Evolutionary conservation across 2,329 filamentous ascomycete species (phyloP).

Genomic region (Aspergillus eucalypticola): DNA sequence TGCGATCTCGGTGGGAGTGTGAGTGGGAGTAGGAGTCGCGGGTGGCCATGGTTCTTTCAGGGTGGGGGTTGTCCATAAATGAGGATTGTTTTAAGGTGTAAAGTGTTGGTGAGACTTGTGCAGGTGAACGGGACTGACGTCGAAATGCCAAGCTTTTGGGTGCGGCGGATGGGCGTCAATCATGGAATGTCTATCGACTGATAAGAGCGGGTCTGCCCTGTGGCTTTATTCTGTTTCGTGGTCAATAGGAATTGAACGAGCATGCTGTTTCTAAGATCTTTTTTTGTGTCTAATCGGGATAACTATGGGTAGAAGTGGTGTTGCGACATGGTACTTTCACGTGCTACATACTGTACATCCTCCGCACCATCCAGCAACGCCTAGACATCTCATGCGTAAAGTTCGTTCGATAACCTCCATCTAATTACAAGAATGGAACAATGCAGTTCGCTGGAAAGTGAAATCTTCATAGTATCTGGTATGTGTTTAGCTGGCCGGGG

Average conservation of each 20-base stretch:
- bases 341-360: not conserved
- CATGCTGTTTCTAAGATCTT: not conserved
- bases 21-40: conserved; percentile 7
- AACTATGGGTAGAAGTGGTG: not conserved
- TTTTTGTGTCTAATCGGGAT: not conserved
- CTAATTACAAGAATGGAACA: not conserved
- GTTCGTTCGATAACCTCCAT: not conserved
- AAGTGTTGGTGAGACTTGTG: not conserved
- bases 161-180: not conserved
- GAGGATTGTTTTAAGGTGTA: not conserved
- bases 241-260: no score
- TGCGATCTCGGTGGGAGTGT: conserved; percentile 25
- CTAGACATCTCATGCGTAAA: not conserved
- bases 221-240: not conserved
- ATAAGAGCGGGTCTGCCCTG: not conserved
- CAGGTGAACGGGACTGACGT: not conserved
- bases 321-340: not conserved
- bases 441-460: not conserved
- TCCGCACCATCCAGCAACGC: not conserved
- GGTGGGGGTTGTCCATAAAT: not conserved
- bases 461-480: conserved; percentile 5
- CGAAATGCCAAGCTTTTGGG: not conserved
- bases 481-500: conserved; percentile 30
- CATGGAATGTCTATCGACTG: not conserved
- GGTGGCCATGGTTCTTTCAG: conserved; percentile 4